Base-by-base conservation (phyloP, 352 stramenopile species). In the Salisapilia sapeloensis region DNA sequence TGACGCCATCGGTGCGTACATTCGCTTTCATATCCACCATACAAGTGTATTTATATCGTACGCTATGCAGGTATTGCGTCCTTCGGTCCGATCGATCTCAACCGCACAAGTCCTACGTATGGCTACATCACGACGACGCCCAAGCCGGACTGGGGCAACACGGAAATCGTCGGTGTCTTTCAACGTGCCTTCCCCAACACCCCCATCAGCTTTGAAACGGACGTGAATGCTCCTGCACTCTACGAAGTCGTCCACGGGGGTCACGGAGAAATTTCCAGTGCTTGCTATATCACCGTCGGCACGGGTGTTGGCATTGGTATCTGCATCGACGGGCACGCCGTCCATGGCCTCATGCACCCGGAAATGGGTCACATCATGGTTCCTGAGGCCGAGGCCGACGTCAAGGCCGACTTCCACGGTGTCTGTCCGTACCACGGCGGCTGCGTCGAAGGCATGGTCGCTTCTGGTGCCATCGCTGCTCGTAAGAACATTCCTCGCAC, bases 171-270 rank as follows among this genome's bases (percentile, higher is more conserved):
- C 24, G 56, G 67, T 13, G 58, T 63, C 33, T 74, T 93, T 38
- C 49, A 79, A 47, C 64, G 69, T 34, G 67, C 56, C 22, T 90
- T 84, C 47, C 70, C 66, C 9, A 53, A 35, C 28, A 50, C 80
- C 13, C 63, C 75, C 9, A 71, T 96, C 5, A 65, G 64, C 34
- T 96, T 97, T 50, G 93, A 98, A 47, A 98, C 93, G 23, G 93
- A 98, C 53, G 93, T 98, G 33, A 98, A 98, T 62, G 93, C 92
- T 12, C 93, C 93, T 0, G 93, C 93, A 9, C 56, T 97, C 16
- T 94, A 95, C 35, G 93, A 98, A 48, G 93, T 86, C 46, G 56
- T 46, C 5, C 61, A 84, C 48, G 64, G 70, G n/a, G 60, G 65
- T 40, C 75, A 92, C 57, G 62, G 69, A 17, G 44, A 75, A 29